Evolutionary conservation across 768 basidiomycete species (phyloP), one percentile per base, ranked within the genome.

Genomic region (Podaxis sp.): DNA sequence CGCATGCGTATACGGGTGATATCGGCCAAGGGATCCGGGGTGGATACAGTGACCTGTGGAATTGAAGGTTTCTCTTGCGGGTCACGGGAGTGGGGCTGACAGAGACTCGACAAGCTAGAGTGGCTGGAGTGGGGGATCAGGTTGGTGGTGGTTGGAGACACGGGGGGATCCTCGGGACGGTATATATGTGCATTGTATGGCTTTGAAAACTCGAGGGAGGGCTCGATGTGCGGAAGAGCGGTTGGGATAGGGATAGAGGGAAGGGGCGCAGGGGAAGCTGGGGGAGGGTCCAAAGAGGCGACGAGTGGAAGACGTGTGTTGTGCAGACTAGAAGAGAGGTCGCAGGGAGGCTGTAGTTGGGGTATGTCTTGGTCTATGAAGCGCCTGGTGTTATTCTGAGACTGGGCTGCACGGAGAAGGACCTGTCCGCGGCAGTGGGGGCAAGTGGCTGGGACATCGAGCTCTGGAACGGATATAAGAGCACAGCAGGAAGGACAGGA

Each of bases 1-100:
- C 87, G 83, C 38, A 91, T 82, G 42, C 90, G 87, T 51, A 93
- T 72, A 21, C 84, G 87, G 53, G 91, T 91, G 62, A 93, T 89
- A 71, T 93, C 91, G 61, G 79, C 71, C 37, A 86, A 73, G 5
- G 92, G 91, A 70, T 80, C 77, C 32, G 74, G 75, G 47, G 69
- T 70, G 7, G 70, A 66, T 5, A 62, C 62, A 28, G 51, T 53
- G 40, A 40, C 42, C 36, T 50, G 58, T 44, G 38, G 27, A 28
- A 27, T 57, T 37, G 60, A 55, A 25, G 36, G 56, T 28, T 42
- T 48, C 46, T 55, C 35, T 25, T 46, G 50, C 59, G 52, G 61
- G 35, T 54, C 47, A 14, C 11, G 59, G n/a, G 52, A 57, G 46
- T 50, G 64, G 50, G 58, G 54, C 62, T 57, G 57, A 65, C 53